A percentile compares a stretch with the other conserved stretches of the same genome.
These are phyloP conservation scores for Wilcoxina mikolae DNA, from an alignment of 495 filamentous ascomycete genomes.

Conservation along the genomic window DNA sequence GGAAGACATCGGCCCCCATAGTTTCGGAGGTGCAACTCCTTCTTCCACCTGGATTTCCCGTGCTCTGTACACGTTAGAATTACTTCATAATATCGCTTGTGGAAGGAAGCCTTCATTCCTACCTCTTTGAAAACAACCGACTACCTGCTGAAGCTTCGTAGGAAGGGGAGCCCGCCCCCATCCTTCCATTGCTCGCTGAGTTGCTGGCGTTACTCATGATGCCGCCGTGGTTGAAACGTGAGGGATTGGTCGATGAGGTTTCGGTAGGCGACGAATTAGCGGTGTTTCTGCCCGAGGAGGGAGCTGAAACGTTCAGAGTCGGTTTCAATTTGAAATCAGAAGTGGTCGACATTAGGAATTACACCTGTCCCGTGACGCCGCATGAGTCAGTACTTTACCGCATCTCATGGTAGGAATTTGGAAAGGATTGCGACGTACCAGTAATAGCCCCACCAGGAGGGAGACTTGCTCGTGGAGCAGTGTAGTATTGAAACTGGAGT, in stretches of 20 bases:
- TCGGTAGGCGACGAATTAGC: conserved; percentile 80
- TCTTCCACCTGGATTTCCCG: conserved; percentile 97
- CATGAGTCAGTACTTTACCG: neutral
- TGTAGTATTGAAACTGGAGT: neutral
- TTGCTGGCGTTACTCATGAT: conserved; percentile 48
- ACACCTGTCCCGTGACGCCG: conserved; percentile 28
- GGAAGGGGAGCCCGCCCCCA: conserved; percentile 92
- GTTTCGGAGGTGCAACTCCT: conserved; percentile 57
- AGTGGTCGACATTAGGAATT: conserved; percentile 91
- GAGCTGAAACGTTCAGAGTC: conserved; percentile 59
- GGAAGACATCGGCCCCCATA: conserved; percentile 91
- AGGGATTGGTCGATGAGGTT: conserved; percentile 47
- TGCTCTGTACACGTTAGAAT: conserved; percentile 41
- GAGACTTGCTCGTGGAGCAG: conserved; percentile 9
- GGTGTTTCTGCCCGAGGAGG: conserved; percentile 46
- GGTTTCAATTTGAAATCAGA: conserved; percentile 54
- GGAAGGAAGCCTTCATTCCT: conserved; percentile 34
- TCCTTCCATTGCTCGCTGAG: conserved; percentile 59
- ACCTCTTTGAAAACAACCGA: conserved; percentile 83
- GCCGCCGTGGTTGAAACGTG: conserved; percentile 52
- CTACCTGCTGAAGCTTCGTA: conserved; percentile 58
- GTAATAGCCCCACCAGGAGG: conserved; percentile 11
- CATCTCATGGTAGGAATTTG: neutral
- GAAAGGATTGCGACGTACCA: neutral
- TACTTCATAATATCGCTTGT: neutral